These are phyloP conservation scores for Trematosphaeria pertusa DNA, from an alignment of 2,329 filamentous ascomycete genomes.

Conservation along the genomic window DNA sequence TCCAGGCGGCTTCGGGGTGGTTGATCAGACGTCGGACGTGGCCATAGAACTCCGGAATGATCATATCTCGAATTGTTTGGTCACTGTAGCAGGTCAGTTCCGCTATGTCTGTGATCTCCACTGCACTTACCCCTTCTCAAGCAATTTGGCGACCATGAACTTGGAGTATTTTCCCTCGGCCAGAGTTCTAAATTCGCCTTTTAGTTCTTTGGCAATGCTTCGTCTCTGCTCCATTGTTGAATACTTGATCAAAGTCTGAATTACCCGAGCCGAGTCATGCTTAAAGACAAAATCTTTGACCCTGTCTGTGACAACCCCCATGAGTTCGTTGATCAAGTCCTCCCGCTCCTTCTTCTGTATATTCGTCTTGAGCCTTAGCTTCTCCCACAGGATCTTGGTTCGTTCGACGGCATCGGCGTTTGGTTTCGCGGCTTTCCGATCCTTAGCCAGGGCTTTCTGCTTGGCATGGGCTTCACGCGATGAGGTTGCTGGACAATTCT, in stretches of 20 bases:
- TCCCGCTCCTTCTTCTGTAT: constrained; percentile 89
- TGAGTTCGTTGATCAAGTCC: constrained; percentile 86
- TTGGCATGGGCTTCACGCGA: constrained; percentile 88
- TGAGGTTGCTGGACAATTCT: constrained; percentile 65
- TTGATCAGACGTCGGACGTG: constrained; percentile 92
- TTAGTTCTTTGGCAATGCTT: constrained; percentile 84
- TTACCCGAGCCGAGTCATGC: constrained; percentile 94
- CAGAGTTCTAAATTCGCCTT: constrained; percentile 81
- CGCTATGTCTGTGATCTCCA: background rate
- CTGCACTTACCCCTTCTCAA: constrained; percentile 72
- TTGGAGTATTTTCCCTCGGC: constrained; percentile 97
- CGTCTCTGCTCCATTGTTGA: constrained; percentile 83
- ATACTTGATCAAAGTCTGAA: constrained; percentile 98
- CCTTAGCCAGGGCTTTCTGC: constrained; percentile 85
- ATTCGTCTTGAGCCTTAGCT: constrained; percentile 88
- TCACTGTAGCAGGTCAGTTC: constrained; percentile 60
- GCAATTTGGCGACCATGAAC: constrained; percentile 93
- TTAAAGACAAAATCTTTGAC: constrained; percentile 98
- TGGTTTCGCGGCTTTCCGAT: constrained; percentile 91
- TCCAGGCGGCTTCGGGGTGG: constrained; percentile 96
- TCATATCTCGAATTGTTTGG: constrained; percentile 81
- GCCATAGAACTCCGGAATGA: constrained; percentile 94
- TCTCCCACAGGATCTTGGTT: constrained; percentile 97
- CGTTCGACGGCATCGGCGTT: constrained; percentile 87
- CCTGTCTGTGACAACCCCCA: constrained; percentile 86